phyloP scores from a whole-genome alignment of 768 basidiomycete genomes.

The Boletus huronensis region DNA sequence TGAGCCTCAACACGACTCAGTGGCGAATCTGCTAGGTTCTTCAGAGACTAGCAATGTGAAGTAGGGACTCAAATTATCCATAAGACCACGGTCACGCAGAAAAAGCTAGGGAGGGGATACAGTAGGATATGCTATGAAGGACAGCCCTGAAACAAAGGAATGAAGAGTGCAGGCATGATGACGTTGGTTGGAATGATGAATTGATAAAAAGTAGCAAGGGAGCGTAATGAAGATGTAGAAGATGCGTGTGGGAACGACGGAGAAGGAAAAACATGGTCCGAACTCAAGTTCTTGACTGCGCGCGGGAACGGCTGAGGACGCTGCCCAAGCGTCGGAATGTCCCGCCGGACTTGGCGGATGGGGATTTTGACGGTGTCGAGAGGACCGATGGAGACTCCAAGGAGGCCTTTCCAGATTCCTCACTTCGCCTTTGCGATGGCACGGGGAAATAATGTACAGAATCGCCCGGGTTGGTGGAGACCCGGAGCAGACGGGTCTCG shows the following conservation, averaged over 20 bases:
- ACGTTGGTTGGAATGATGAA: conserved; percentile 14
- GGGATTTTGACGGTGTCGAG: conserved; percentile 19
- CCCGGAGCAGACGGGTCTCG: conserved; percentile 29
- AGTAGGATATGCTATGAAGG: conserved; percentile 8
- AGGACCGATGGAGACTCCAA: conserved; percentile 30
- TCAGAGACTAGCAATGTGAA: not conserved
- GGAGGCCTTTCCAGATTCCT: conserved; percentile 25
- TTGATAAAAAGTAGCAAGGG: conserved; percentile 9
- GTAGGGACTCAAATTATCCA: not conserved
- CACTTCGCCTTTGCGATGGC: conserved; percentile 31
- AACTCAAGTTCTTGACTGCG: conserved; percentile 15
- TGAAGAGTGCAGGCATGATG: conserved; percentile 2
- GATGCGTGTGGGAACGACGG: conserved; percentile 5
- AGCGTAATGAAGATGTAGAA: conserved; percentile 6
- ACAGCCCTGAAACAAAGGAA: not conserved
- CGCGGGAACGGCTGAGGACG: conserved; percentile 21
- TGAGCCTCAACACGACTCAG: not conserved
- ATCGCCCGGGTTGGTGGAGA: conserved; percentile 24
- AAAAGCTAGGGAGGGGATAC: conserved; percentile 8
- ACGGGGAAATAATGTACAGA: conserved; percentile 36
- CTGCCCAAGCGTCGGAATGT: conserved; percentile 20
- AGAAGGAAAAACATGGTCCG: not conserved
- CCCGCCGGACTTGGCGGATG: conserved; percentile 20
- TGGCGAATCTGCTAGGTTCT: not conserved
- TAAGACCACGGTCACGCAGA: not conserved